Evolutionary conservation across 192 early-diverging fungal genomes (phyloP), one percentile per base, ranked within the genome.

Genomic region (Backusella parvicylindrica): DNA sequence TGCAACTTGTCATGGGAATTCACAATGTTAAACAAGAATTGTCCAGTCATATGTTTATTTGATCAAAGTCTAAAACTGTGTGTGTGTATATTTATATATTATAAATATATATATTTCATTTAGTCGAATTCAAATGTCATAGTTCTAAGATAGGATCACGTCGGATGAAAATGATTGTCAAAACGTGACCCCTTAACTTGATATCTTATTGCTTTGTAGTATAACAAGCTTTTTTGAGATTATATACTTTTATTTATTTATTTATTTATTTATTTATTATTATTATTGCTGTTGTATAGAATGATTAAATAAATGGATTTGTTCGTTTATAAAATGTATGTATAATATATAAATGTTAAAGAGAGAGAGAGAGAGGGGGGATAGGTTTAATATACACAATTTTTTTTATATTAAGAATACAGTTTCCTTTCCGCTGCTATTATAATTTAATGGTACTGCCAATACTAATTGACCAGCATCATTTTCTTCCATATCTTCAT

Each of bases 401-500:
- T 56, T 60, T 56, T 56, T 60, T 60, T 60, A 60, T 60, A 60
- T 60, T n/a, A 60, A 26, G 53, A 60, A 60, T 13, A 60, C 23
- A 13, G 53, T 28, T 60, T 60, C 53, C 26, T 60, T 60, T 60
- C 53, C 53, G 53, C 23, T 60, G 12, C 53, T 60, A 26, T 60
- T 60, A 60, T 26, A 60, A 28, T 60, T 60, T 60, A 60, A 60
- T 60, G 53, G 53, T 7, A 60, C 53, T 0, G 53, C 53, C 4
- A 60, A 60, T 26, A 60, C 53, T 9, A 60, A 60, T 60, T 26
- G 53, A 60, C 53, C 53, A 60, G 21, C 37, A 49, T 47, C 38
- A 64, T 79, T 41, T 47, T 71, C 77, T n/a, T 75, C 77, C 49
- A 73, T 66, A 23, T 73, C 68, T 35, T 76, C 43, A 31, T 71